Evolutionary conservation across 257 asterid genomes (phyloP), one percentile per base, ranked within the genome.

Genomic region (Thymus quinquecostatus): DNA sequence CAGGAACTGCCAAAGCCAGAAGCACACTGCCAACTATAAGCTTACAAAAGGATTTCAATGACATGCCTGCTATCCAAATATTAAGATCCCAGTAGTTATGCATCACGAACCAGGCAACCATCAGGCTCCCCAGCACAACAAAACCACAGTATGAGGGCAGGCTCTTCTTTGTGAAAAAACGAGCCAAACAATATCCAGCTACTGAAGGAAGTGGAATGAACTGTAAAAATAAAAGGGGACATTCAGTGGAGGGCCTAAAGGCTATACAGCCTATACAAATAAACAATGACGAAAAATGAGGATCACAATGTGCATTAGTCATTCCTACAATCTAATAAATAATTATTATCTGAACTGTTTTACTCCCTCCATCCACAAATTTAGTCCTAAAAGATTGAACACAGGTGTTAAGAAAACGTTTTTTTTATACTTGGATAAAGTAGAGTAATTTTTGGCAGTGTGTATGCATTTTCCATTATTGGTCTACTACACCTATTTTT

Each of bases 41-140:
- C 94, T 95, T 95, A 78, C 98, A 95, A 74, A 95, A 95, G 68
- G 98, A 88, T 81, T 86, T 92, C 78, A 95, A 77, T 68, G 99
- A 87, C 98, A 95, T 92, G 83, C 98, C 99, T 14, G 99, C 95
- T 82, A 92, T 86, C 99, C 99, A 95, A 78, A 95, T 95, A 75
- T 92, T 95, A 47, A 95, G 96, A 79, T 86, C 97, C 99, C 99
- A 95, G 79, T 89, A 95, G 80, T 92, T 92, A 81, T 92, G 97
- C 93, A 90, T 86, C 84, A 92, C 94, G 73, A 95, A 95, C 99
- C 99, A 95, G 56, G 85, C 81, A 57, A 89, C 95, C 97, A 95
- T 88, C 82, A 95, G 81, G 85, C 99, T 88, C 77, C 97, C 97
- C 60, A 95, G 87, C 71, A 84, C 89, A 77, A 92, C 96, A 67